These are phyloP conservation scores for Endocarpon pusillum DNA, from an alignment of 495 filamentous ascomycete genomes.

Conservation along the genomic window DNA sequence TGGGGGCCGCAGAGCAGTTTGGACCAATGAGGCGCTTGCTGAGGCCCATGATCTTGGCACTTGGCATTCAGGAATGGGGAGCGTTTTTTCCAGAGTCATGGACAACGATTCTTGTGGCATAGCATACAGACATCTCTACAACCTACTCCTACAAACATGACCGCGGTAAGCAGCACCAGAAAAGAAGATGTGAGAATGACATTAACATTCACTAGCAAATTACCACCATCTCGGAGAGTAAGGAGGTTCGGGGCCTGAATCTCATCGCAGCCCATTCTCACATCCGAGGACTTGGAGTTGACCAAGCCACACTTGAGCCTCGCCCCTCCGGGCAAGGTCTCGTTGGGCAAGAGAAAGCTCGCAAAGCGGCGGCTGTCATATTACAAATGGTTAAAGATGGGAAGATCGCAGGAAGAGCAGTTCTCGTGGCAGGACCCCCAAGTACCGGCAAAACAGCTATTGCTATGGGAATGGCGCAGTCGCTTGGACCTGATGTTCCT, in stretches of 20 bases:
- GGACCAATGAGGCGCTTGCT: no score
- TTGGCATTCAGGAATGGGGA: no score
- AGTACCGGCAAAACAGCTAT: slow-evolving; percentile 98
- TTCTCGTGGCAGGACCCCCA: slow-evolving; percentile 88
- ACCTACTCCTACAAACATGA: slow-evolving; percentile 11
- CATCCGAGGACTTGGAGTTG: slow-evolving; percentile 87
- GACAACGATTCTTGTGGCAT: no score
- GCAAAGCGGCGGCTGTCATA: slow-evolving; percentile 89
- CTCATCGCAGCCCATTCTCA: slow-evolving; percentile 97
- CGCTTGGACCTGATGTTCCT: slow-evolving; percentile 79
- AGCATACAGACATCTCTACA: no score
- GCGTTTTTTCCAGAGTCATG: no score
- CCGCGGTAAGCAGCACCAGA: slow-evolving; percentile 7
- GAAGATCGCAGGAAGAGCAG: slow-evolving; percentile 90
- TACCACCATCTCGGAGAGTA: slow-evolving; percentile 82
- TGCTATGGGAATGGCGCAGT: slow-evolving; percentile 97
- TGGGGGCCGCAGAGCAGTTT: no score
- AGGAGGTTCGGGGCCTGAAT: slow-evolving; percentile 85
- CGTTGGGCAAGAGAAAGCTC: slow-evolving; percentile 88
- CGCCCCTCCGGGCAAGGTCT: slow-evolving; percentile 81
- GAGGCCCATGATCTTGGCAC: no score
- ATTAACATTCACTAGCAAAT: slow-evolving; percentile 46
- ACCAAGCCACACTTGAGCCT: slow-evolving; percentile 78
- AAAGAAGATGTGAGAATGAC: neutral
- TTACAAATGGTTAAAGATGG: slow-evolving; percentile 97